Conservation (phyloP, 768 basidiomycete genomes). For the Kwoniella bestiolae region DNA sequence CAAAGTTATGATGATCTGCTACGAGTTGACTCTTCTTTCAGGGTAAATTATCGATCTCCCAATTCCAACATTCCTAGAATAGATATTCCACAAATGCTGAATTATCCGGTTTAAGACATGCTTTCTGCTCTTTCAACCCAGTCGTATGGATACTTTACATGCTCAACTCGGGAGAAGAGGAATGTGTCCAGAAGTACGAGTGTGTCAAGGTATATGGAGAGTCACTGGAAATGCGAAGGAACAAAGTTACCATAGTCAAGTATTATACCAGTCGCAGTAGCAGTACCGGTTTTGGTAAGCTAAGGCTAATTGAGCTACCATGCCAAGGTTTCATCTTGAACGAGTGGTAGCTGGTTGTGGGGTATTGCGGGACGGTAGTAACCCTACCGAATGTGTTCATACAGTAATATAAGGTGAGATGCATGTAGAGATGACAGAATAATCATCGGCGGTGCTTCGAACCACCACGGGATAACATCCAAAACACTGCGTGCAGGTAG, state of each 20-base stretch:
- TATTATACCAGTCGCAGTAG: too few species aligned
- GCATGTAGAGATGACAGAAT: too few species aligned
- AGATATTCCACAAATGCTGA: not conserved
- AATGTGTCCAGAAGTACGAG: not conserved
- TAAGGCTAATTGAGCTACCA: not conserved
- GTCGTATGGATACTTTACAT: too few species aligned
- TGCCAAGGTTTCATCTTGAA: not conserved
- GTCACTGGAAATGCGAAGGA: not conserved
- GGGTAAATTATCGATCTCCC: not conserved
- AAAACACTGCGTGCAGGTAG: too few species aligned
- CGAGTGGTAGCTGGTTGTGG: too few species aligned
- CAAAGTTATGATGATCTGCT: not conserved
- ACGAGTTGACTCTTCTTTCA: not conserved
- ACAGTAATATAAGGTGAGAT: too few species aligned
- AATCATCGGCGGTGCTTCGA: too few species aligned
- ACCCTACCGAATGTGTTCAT: too few species aligned
- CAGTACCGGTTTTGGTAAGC: not conserved
- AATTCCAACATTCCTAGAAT: not conserved
- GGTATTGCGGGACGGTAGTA: too few species aligned
- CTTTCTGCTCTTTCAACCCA: too few species aligned
- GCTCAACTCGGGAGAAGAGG: not conserved
- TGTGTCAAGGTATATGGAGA: not conserved
- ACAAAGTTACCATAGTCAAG: not conserved
- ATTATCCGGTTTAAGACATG: not conserved
- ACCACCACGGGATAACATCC: too few species aligned